Conservation (phyloP, 768 basidiomycete species). For the Butyriboletus loyo region DNA sequence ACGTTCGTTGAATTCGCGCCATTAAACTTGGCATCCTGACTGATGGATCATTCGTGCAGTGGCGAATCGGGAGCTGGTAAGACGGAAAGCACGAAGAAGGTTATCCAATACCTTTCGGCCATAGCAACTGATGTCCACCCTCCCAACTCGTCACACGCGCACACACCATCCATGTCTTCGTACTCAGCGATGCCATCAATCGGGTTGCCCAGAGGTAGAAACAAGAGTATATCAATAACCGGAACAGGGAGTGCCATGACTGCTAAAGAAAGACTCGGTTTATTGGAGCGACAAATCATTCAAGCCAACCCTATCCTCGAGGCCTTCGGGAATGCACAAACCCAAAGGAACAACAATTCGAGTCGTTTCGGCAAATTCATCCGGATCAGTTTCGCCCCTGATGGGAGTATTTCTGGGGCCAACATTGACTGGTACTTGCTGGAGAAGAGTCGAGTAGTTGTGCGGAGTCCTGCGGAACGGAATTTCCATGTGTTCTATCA, state of each 20-base stretch:
- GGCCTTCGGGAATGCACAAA: slow-evolving; percentile 98
- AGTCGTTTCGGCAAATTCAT: slow-evolving; percentile 99
- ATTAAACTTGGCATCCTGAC: slow-evolving; percentile 3
- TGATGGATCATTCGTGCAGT: slow-evolving; percentile 39
- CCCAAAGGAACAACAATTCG: slow-evolving; percentile 97
- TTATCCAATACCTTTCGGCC: slow-evolving; percentile 97
- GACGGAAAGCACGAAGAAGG: slow-evolving; percentile 98
- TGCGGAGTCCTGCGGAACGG: slow-evolving; percentile 82
- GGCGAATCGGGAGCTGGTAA: slow-evolving; percentile 99
- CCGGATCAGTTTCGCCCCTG: slow-evolving; percentile 87
- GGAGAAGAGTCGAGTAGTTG: slow-evolving; percentile 95
- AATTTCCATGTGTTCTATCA: slow-evolving; percentile 99
- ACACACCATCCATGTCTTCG: slow-evolving; percentile 58
- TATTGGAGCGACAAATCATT: slow-evolving; percentile 92
- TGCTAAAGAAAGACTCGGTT: slow-evolving; percentile 74
- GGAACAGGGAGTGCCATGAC: slow-evolving; percentile 45
- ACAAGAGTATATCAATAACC: slow-evolving; percentile 48
- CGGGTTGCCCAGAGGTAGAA: slow-evolving; percentile 68
- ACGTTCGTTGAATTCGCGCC: slow-evolving; percentile 58
- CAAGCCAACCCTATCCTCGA: slow-evolving; percentile 98
- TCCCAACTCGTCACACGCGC: slow-evolving; percentile 57
- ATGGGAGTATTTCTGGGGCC: slow-evolving; percentile 94
- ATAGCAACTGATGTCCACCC: slow-evolving; percentile 83
- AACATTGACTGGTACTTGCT: slow-evolving; percentile 99
- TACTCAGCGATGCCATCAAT: slow-evolving; percentile 57